Base-by-base conservation (phyloP, 257 asterid genomes). In the Nicotiana noctiflora region DNA sequence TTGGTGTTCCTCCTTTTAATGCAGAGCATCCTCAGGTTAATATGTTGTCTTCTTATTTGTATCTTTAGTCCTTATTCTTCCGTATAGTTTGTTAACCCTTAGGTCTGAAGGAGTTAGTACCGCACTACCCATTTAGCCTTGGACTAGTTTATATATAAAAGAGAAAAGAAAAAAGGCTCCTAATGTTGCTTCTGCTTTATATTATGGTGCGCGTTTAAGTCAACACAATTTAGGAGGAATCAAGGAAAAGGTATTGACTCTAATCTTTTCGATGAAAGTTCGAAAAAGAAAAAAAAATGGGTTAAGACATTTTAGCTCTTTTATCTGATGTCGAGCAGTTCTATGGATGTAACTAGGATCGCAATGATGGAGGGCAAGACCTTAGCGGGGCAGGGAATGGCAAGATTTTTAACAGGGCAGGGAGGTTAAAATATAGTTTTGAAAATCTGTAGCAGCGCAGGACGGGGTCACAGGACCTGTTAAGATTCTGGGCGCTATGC, bases 11-110 rank as follows among this genome's bases (percentile, higher is more conserved):
- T 72, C 99, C 99, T 79, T 96, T 96, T 91, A 96, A 96, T 81
- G 99, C 99, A 29, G 99, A 96, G 87, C 99, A 92, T 86, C 99
- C 99, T 81, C 97, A 96, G 99, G 99, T 94, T 82, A 70, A 70
- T 81, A 56, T 52, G 70, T 84, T 86, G 81, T 59, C 83, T 31
- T 15, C 57, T n/a, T 59, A 5, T 83, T 79, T 10, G 46, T 59
- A 18, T n/a, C 18, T 79, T 40, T 17, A 61, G 44, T 79, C 61
- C 63, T 78, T 59, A 27, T 62, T 81, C 67, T 40, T 60, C 51
- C 40, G 11, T 62, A 34, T 84, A 29, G 70, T 79, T 82, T 13
- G 78, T 44, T 44, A 53, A 60, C 18, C 13, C 34, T 14, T 21
- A 11, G 18, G 29, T 56, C 19, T 46, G 2, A 27, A 66, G 55